Evolutionary conservation across 2,329 filamentous ascomycete genomes (phyloP).

Genomic region (Onygenales sp.): DNA sequence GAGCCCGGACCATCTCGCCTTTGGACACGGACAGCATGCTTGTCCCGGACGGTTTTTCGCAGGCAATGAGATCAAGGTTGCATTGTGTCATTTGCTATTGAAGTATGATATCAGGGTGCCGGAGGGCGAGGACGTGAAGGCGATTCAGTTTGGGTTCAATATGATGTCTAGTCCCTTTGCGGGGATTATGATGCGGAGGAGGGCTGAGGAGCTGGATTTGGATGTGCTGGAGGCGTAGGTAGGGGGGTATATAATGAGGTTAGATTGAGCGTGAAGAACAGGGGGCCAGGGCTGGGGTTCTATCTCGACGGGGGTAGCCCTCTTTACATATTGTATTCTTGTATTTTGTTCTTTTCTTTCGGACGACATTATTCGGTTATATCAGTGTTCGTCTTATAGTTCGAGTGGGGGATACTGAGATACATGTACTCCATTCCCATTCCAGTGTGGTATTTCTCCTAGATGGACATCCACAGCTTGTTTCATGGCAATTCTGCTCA

Average conservation of each 20-base stretch:
- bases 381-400: too few species aligned
- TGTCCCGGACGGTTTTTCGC: slow-evolving; percentile 50
- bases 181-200: not conserved
- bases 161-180: slow-evolving; percentile 23
- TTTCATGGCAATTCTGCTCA: too few species aligned
- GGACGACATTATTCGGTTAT: too few species aligned
- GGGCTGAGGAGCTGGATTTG: slow-evolving; percentile 1
- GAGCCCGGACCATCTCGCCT: slow-evolving; percentile 20
- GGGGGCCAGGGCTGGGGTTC: too few species aligned
- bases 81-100: slow-evolving; percentile 41
- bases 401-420: too few species aligned
- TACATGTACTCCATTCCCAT: too few species aligned
- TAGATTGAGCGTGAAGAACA: too few species aligned
- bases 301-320: too few species aligned
- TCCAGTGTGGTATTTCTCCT: too few species aligned
- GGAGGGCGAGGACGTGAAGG: slow-evolving; percentile 30
- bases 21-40: slow-evolving; percentile 28
- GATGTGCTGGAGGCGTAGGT: not conserved
- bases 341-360: too few species aligned
- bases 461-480: too few species aligned
- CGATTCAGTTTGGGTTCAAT: slow-evolving; percentile 38
- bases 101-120: slow-evolving; percentile 44
- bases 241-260: not conserved
- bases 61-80: slow-evolving; percentile 47
- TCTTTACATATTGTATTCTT: too few species aligned